phyloP scores from a whole-genome alignment of 345 rosid genomes.

The Ceriops tagal region DNA sequence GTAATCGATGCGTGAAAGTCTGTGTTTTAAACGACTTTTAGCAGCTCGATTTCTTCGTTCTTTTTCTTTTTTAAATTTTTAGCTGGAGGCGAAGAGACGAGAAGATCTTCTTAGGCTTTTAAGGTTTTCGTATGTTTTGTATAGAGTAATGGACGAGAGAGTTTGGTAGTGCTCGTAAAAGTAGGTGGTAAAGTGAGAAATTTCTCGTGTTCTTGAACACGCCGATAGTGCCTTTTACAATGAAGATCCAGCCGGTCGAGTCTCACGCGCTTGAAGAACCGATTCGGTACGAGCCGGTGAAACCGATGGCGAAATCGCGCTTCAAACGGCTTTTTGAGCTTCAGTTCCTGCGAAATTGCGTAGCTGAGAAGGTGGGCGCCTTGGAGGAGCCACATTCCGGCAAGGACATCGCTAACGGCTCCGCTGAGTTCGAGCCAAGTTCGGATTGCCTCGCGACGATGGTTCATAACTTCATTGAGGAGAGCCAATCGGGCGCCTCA shows the following conservation, averaged over 20 bases:
- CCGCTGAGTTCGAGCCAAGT: constrained; percentile 69
- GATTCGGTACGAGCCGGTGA: constrained; percentile 40
- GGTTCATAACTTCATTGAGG: constrained; percentile 82
- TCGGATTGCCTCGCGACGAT: constrained; percentile 64
- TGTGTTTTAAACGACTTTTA: constrained; percentile 9
- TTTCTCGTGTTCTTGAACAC: constrained; percentile 11
- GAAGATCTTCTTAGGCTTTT: background rate
- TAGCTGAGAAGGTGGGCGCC: constrained; percentile 37
- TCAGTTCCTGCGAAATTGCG: constrained; percentile 53
- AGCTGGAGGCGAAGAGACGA: constrained; percentile 9
- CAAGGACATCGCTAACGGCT: constrained; percentile 32
- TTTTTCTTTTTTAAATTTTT: constrained; percentile 15
- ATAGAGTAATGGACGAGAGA: constrained; percentile 10
- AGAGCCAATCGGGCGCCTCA: constrained; percentile 32
- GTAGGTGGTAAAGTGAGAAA: background rate
- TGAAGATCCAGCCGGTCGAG: constrained; percentile 85
- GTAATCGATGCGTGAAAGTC: background rate
- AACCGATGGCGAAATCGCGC: constrained; percentile 65
- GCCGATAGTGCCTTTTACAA: constrained; percentile 42
- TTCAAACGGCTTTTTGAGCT: constrained; percentile 84
- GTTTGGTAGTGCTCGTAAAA: constrained; percentile 1
- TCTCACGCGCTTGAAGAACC: constrained; percentile 35
- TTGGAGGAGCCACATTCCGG: constrained; percentile 32
- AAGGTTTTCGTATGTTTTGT: constrained; percentile 8
- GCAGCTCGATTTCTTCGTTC: constrained; percentile 3